Evolutionary conservation across 305 asterid species (phyloP), one percentile per base, ranked within the genome.

Genomic region (Solanum chacoense): DNA sequence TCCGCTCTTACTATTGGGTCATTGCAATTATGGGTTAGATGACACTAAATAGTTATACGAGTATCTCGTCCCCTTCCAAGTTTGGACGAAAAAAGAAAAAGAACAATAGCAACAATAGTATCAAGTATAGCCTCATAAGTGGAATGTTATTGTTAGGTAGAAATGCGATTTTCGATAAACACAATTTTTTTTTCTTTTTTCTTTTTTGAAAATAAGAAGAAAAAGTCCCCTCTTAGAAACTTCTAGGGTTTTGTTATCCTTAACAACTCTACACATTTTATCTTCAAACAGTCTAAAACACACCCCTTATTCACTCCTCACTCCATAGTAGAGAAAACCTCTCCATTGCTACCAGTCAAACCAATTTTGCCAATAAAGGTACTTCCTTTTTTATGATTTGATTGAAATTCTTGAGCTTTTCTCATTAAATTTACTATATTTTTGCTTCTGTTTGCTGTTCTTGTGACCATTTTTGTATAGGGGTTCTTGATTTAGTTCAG

Each of bases 211-310:
- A 32, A 8, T 9, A 75, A 34, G 1, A 20, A 10, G 7, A 76
- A 11, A 36, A 77, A 20, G 2, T 34, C 4, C 7, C 38, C 11
- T 29, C 2, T 14, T 10, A 50, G 72, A 83, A 45, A 28, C 22
- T 83, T 3, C 72, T 83, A 83, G 86, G 86, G 86, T 83, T 83
- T 83, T 31, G 73, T 83, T 83, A 83, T 83, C 86, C 42, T 45
- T 14, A 50, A 83, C 26, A 12, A 1, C 18, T 45, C 71, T 29
- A 18, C 73, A 1, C 37, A 50, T 83, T 50, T 8, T 50, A 83
- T 83, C 86, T 83, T 29, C 72, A 20, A 40, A 18, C 7, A 29
- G 12, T 50, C 38, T 29, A 45, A 29, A 18, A 50, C 20, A 29
- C 40, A 50, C 40, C 32, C 42, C 26, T 83, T 34, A 81, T 31